phyloP scores from a whole-genome alignment of 2,329 filamentous ascomycete species.

The Phoma sp. region DNA sequence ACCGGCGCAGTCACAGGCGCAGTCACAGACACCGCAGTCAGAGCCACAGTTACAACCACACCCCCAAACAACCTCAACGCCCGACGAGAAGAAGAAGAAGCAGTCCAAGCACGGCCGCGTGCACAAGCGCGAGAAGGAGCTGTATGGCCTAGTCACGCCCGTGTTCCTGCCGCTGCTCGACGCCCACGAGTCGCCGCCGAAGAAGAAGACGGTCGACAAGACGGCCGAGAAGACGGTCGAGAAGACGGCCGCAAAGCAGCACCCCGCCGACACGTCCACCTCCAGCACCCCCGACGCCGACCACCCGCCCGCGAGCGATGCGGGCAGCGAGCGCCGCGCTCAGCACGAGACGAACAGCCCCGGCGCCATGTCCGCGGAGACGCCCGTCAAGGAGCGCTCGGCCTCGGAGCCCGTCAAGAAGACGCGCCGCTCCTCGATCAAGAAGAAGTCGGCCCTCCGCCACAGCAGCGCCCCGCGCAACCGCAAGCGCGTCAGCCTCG shows the following conservation, averaged over 20 bases:
- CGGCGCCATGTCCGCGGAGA: conserved; percentile 17
- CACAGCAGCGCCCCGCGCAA: conserved; percentile 29
- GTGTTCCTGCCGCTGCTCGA: conserved; percentile 48
- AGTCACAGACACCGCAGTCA: too few relatives aligned
- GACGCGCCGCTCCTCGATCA: conserved; percentile 35
- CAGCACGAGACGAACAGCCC: conserved; percentile 18
- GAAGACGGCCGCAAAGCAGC: conserved; percentile 25
- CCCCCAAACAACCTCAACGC: too few relatives aligned
- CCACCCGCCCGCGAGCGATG: conserved; percentile 23
- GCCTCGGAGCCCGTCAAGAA: conserved; percentile 27
- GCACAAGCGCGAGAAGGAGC: conserved; percentile 49
- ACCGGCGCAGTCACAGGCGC: too few relatives aligned
- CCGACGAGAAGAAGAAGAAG: conserved; percentile 37
- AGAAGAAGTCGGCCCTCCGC: conserved; percentile 47
- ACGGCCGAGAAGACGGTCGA: conserved; percentile 26
- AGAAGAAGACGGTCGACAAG: conserved; percentile 38
- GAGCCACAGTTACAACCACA: too few relatives aligned
- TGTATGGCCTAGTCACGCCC: conserved; percentile 47
- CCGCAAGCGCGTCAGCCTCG: conserved; percentile 47
- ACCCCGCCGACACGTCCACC: conserved; percentile 13
- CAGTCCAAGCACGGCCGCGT: conserved; percentile 46
- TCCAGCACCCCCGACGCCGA: neutral
- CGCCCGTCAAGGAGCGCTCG: conserved; percentile 20
- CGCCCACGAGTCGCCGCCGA: conserved; percentile 33
- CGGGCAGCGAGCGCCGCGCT: conserved; percentile 29